Conservation (phyloP, 2,329 filamentous ascomycete genomes). For the Pseudogymnoascus sp. region DNA sequence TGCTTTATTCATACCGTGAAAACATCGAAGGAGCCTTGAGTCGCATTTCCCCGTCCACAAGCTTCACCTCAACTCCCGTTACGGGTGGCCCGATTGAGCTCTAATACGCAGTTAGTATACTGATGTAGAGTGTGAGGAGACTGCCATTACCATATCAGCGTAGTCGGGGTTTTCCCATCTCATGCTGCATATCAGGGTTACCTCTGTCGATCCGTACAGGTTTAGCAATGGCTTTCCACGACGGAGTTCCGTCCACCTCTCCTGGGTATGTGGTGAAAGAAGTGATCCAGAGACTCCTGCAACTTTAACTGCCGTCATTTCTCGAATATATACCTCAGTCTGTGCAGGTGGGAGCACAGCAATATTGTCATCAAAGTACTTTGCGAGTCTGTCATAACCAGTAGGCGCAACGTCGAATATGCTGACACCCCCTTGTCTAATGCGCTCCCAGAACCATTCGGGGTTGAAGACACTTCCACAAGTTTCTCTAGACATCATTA, state of each 20-base stretch:
- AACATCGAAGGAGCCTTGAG: slow-evolving; percentile 19
- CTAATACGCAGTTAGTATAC: slow-evolving; percentile 12
- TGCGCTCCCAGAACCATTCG: slow-evolving; percentile 19
- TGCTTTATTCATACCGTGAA: slow-evolving; percentile 12
- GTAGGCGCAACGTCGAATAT: slow-evolving; percentile 16
- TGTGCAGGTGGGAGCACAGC: slow-evolving; percentile 13
- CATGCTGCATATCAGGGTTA: slow-evolving; percentile 17
- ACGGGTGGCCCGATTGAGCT: slow-evolving; percentile 16
- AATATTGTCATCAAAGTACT: slow-evolving; percentile 19
- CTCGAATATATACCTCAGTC: slow-evolving; percentile 15
- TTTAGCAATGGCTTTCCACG: slow-evolving; percentile 18
- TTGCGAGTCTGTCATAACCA: slow-evolving; percentile 17
- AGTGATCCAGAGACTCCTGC: slow-evolving; percentile 16
- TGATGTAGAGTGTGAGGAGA: not conserved
- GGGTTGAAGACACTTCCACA: slow-evolving; percentile 15
- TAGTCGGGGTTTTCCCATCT: slow-evolving; percentile 15
- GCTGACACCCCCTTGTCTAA: slow-evolving; percentile 16
- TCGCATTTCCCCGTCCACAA: slow-evolving; percentile 17
- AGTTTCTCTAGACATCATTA: slow-evolving; percentile 13
- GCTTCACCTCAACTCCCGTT: slow-evolving; percentile 17
- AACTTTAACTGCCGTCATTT: slow-evolving; percentile 13
- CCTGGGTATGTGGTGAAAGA: slow-evolving; percentile 15
- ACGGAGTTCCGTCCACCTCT: slow-evolving; percentile 17
- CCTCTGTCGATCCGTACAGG: slow-evolving; percentile 17
- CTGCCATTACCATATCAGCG: slow-evolving; percentile 13